Evolutionary conservation across 2,329 filamentous ascomycete genomes (phyloP), one percentile per base, ranked within the genome.

Genomic region (Colletotrichum tropicicola): DNA sequence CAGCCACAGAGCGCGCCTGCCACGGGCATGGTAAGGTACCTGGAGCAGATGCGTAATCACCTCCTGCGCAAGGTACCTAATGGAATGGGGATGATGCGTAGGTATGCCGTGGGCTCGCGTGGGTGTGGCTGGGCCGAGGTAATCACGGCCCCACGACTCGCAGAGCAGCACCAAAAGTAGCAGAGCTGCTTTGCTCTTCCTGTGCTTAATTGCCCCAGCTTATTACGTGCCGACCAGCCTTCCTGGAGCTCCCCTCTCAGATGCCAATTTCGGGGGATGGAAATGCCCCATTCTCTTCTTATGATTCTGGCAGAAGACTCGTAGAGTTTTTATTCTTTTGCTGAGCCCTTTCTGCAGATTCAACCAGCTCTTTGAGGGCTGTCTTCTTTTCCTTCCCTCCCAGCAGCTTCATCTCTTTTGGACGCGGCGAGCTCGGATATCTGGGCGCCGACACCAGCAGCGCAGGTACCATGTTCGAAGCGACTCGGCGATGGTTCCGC

Each of bases 401-500:
- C 23, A 19, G 13, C 21, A 28, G 25, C 28, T 25, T n/a, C 15
- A 25, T 39, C 19, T 21, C n/a, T n/a, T n/a, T n/a, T n/a, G 25
- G 35, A 21, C 10, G 9, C 15, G 23, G 17, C 10, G 19, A 53
- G 15, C 21, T 44, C 37, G 37, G 27, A 37, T 15, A 32, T 44
- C 32, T 28, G 12, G 41, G 25, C 41, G 30, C 47, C 37, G 59
- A 74, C 19, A 9, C 19, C 39, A 19, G 35, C 44, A 49, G 21
- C 37, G 30, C 21, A 19, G n/a, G 25, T 17, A 35, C 67, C 76
- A 91, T 91, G 88, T 82, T 90, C 73, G 82, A 84, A 68, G 90
- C 93, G 71, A 92, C 92, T 73, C 91, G 92, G 83, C 91, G 90
- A 83, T 99, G 96, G 94, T 85, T 98, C 77, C 90, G 90, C 80